phyloP scores from a whole-genome alignment of 139 green algal species.

The Micromonas commoda region DNA sequence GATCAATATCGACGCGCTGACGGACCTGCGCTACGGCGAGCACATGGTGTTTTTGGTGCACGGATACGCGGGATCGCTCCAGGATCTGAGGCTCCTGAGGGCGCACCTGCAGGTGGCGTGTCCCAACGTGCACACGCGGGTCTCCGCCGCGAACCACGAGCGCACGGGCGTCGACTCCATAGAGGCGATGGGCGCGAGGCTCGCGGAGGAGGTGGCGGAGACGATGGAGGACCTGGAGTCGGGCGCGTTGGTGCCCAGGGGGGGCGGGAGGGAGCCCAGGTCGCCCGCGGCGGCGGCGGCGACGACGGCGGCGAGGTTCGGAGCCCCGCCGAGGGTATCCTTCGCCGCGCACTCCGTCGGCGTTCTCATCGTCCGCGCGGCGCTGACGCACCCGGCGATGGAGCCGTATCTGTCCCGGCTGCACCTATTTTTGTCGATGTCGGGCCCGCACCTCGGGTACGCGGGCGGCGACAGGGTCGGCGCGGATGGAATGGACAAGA shows the following conservation, averaged over 20 bases:
- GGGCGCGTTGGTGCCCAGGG: neutral
- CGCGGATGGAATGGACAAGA: too few species aligned
- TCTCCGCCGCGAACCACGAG: neutral
- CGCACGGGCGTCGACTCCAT: neutral
- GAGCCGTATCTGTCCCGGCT: constrained; percentile 40
- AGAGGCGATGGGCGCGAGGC: neutral
- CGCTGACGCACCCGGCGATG: constrained; percentile 46
- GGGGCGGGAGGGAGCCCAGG: neutral
- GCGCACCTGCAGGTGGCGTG: too few species aligned
- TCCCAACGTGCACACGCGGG: neutral
- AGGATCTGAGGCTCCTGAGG: neutral
- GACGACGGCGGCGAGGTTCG: too few species aligned
- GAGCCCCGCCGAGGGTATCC: constrained; percentile 24
- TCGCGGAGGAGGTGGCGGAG: neutral
- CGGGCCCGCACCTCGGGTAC: constrained; percentile 60
- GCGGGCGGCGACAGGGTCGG: constrained; percentile 38
- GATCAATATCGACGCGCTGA: neutral
- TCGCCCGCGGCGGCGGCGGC: too few species aligned
- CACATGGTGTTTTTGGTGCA: neutral
- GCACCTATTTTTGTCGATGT: constrained; percentile 52
- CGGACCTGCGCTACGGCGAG: neutral
- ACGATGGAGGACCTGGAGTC: neutral
- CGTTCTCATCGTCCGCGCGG: constrained; percentile 58
- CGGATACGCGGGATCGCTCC: neutral
- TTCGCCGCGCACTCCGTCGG: constrained; percentile 65